These are phyloP conservation scores for Eutrema heterophyllum DNA, from an alignment of 345 rosid species.

Conservation along the genomic window DNA sequence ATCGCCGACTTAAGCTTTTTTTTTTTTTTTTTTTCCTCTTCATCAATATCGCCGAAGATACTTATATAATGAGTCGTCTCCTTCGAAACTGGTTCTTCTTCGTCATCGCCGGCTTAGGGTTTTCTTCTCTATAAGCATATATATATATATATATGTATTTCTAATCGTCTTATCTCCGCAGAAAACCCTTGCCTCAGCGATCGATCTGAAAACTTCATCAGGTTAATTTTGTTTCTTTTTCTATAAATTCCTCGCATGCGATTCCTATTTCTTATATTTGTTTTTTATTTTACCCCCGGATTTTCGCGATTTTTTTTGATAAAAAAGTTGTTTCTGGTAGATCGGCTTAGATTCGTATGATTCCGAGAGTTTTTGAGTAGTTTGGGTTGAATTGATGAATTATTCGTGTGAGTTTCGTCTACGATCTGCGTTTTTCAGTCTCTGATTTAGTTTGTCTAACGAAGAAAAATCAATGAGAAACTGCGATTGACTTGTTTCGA, in stretches of 20 bases:
- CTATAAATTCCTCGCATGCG: background rate
- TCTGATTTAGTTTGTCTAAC: background rate
- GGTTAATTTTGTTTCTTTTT: background rate
- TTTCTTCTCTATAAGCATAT: conserved; percentile 27
- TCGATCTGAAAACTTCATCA: conserved; percentile 31
- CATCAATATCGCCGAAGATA: conserved; percentile 17
- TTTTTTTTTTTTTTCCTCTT: background rate
- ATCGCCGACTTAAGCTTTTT: conserved; percentile 27
- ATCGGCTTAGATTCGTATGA: conserved; percentile 33
- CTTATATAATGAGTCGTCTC: conserved; percentile 20
- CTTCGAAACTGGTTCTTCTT: conserved; percentile 18
- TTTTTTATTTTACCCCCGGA: background rate
- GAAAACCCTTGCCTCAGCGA: conserved; percentile 21
- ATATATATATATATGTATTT: too few relatives aligned
- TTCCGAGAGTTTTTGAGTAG: background rate
- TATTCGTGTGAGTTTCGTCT: background rate
- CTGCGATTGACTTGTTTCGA: conserved; percentile 8
- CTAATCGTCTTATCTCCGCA: background rate
- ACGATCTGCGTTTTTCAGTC: conserved; percentile 18
- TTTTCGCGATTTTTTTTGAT: background rate
- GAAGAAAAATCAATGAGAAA: background rate
- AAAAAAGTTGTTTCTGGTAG: background rate
- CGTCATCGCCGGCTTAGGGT: conserved; percentile 40
- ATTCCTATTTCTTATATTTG: background rate
- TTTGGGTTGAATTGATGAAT: background rate